A percentile compares a stretch with the other conserved stretches of the same genome.
phyloP scores from a whole-genome alignment of 768 basidiomycete species.

The Hirschioporus abietinus region DNA sequence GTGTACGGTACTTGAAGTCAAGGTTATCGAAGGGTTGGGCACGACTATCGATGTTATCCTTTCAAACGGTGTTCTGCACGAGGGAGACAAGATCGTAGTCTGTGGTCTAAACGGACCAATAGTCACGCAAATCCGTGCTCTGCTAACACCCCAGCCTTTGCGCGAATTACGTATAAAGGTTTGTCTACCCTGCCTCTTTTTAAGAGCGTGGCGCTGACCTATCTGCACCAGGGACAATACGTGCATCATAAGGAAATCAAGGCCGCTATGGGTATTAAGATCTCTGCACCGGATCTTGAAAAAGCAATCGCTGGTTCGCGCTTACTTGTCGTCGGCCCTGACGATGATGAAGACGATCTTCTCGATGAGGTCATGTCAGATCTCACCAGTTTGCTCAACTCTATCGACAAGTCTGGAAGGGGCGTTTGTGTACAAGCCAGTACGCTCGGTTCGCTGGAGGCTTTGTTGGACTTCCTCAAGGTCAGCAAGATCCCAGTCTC shows the following conservation, averaged over 20 bases:
- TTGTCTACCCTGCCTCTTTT: constrained; percentile 12
- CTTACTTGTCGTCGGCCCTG: constrained; percentile 85
- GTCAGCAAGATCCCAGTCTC: constrained; percentile 95
- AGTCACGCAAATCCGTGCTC: constrained; percentile 87
- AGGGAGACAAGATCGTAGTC: constrained; percentile 91
- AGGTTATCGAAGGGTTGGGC: constrained; percentile 95
- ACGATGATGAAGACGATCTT: constrained; percentile 94
- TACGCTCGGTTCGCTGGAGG: constrained; percentile 95
- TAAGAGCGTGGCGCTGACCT: constrained; percentile 12
- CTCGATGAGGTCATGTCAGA: constrained; percentile 97
- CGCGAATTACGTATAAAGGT: constrained; percentile 96
- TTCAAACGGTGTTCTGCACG: constrained; percentile 87
- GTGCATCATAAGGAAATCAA: constrained; percentile 98
- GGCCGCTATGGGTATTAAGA: constrained; percentile 94
- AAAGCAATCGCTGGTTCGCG: constrained; percentile 98
- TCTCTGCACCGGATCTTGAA: constrained; percentile 91
- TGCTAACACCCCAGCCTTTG: constrained; percentile 93
- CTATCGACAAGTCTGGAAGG: constrained; percentile 90
- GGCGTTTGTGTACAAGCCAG: constrained; percentile 98
- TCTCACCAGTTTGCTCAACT: constrained; percentile 79
- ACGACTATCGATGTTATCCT: constrained; percentile 97
- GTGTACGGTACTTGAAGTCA: constrained; percentile 98
- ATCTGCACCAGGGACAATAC: constrained; percentile 67
- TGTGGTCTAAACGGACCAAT: constrained; percentile 98
- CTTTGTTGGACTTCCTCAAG: constrained; percentile 92